A percentile compares a stretch with the other conserved stretches of the same genome.
Conservation (phyloP, 2,329 filamentous ascomycete genomes). For the Claviceps spartinae region DNA sequence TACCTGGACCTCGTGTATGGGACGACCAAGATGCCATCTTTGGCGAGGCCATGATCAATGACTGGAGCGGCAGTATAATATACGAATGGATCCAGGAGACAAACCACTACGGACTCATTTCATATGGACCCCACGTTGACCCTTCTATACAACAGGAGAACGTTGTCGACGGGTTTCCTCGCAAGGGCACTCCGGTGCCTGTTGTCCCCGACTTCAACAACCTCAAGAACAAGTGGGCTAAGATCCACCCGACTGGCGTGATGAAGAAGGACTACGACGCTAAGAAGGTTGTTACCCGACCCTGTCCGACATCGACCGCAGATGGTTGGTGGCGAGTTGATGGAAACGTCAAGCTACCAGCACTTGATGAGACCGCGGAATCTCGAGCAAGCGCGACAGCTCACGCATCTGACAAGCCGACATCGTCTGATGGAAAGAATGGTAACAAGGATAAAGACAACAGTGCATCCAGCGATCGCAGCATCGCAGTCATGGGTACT, state of each 20-base stretch:
- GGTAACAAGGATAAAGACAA: conserved; percentile 7
- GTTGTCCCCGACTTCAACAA: conserved; percentile 66
- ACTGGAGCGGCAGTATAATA: conserved; percentile 65
- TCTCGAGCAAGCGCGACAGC: conserved; percentile 9
- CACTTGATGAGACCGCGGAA: conserved; percentile 41
- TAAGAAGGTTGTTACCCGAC: conserved; percentile 44
- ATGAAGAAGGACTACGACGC: conserved; percentile 51
- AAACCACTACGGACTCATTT: conserved; percentile 72
- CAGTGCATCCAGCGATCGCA: conserved; percentile 12
- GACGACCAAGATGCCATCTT: conserved; percentile 67
- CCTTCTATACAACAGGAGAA: conserved; percentile 37
- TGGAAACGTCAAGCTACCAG: conserved; percentile 55
- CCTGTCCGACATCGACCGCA: conserved; percentile 56
- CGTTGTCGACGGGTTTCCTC: conserved; percentile 51
- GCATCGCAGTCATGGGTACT: conserved; percentile 16
- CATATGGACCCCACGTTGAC: conserved; percentile 50
- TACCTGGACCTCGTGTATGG: conserved; percentile 46
- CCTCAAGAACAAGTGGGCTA: conserved; percentile 63
- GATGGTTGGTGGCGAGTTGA: conserved; percentile 71
- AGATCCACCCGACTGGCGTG: conserved; percentile 55
- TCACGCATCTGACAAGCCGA: conserved; percentile 4
- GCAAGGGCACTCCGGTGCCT: conserved; percentile 60
- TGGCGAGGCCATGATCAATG: conserved; percentile 54
- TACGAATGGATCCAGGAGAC: conserved; percentile 85
- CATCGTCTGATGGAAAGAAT: background rate